Conservation (phyloP, 495 filamentous ascomycete species). For the Xylaria palmicola region DNA sequence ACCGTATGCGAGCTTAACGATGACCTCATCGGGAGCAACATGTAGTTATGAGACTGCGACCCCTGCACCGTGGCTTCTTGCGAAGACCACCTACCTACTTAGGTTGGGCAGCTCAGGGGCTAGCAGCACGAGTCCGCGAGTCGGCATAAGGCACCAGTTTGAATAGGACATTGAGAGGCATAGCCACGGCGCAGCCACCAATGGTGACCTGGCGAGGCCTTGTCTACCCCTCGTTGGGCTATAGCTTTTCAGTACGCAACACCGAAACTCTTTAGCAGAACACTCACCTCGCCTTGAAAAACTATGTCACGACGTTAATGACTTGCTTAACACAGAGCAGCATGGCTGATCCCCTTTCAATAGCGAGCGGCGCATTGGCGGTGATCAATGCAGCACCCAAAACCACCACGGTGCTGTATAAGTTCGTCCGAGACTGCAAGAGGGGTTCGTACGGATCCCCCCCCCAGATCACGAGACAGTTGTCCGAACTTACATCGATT, state of each 20-base stretch:
- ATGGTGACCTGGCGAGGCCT: not conserved
- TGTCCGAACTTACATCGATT: slow-evolving; percentile 16
- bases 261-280: not conserved
- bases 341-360: slow-evolving; percentile 21
- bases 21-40: not conserved
- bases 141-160: too few relatives aligned
- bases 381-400: slow-evolving; percentile 7
- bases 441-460: slow-evolving; percentile 19
- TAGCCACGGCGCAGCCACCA: not conserved
- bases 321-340: not conserved
- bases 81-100: too few relatives aligned
- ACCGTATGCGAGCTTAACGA: not conserved
- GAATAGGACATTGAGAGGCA: not conserved
- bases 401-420: slow-evolving; percentile 12
- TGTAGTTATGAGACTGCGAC: too few relatives aligned
- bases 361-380: slow-evolving; percentile 16
- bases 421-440: slow-evolving; percentile 19
- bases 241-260: not conserved
- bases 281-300: not conserved
- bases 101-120: too few relatives aligned
- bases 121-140: not conserved
- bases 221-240: not conserved
- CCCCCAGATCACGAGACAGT: slow-evolving; percentile 12
- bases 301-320: not conserved
- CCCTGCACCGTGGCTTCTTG: too few relatives aligned